Conservation (phyloP, 345 rosid species). For the Hypericum androsaemum region DNA sequence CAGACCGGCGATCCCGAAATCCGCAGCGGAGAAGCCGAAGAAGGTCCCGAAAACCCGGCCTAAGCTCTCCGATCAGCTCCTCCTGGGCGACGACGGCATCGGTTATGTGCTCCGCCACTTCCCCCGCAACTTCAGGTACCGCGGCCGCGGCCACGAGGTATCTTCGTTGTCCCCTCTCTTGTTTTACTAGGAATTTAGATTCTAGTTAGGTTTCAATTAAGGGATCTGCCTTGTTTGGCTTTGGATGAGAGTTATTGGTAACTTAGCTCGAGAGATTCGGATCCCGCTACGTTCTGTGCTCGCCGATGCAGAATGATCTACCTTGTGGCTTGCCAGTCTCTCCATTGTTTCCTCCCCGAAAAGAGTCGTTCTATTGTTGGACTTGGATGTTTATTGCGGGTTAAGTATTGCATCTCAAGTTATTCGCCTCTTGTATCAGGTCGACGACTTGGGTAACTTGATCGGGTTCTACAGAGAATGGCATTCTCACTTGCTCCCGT, state of each 20-base stretch:
- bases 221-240: background rate
- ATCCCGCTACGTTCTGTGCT: no score
- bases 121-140: constrained; percentile 66
- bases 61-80: constrained; percentile 70
- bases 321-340: no score
- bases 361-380: no score
- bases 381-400: no score
- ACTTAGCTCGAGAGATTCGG: background rate
- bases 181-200: background rate
- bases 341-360: no score
- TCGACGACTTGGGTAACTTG: constrained; percentile 63
- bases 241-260: background rate
- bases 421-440: constrained; percentile 27
- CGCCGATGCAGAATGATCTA: no score
- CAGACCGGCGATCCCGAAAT: constrained; percentile 1
- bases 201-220: background rate
- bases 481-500: constrained; percentile 74
- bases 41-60: constrained; percentile 47
- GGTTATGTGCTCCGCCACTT: constrained; percentile 81
- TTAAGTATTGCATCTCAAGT: background rate
- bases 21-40: constrained; percentile 40
- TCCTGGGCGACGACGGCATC: constrained; percentile 74
- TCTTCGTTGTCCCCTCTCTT: background rate
- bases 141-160: constrained; percentile 86
- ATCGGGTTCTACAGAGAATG: constrained; percentile 72